A percentile compares a stretch with the other conserved stretches of the same genome.
phyloP scores from a whole-genome alignment of 177 flowering plant species.

The Vitis hybrid region DNA sequence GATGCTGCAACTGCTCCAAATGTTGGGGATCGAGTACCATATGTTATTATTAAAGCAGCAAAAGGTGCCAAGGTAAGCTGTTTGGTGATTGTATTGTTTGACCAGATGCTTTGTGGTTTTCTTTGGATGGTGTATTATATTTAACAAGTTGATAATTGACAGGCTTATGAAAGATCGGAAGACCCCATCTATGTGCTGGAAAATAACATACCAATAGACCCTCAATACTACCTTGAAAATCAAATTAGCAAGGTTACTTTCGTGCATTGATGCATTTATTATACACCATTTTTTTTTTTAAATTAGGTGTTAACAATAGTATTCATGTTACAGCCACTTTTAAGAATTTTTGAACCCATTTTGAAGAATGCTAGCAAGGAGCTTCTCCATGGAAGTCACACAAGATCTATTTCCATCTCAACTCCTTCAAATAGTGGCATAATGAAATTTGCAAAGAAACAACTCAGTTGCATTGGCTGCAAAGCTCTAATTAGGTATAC shows the following conservation, averaged over 20 bases:
- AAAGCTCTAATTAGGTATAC: constrained; percentile 79
- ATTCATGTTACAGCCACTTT: constrained; percentile 62
- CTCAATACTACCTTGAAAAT: constrained; percentile 91
- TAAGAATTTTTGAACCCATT: constrained; percentile 96
- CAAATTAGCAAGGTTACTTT: constrained; percentile 85
- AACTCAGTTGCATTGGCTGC: constrained; percentile 91
- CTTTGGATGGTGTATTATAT: background rate
- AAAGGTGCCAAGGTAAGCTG: constrained; percentile 91
- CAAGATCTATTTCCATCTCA: constrained; percentile 88
- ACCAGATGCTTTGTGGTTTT: background rate
- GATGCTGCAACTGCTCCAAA: constrained; percentile 99
- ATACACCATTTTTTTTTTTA: background rate
- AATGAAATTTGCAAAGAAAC: constrained; percentile 92
- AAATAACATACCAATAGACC: constrained; percentile 93
- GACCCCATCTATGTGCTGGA: constrained; percentile 97
- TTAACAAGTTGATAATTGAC: constrained; percentile 27
- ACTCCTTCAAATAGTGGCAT: constrained; percentile 94
- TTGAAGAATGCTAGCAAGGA: constrained; percentile 90
- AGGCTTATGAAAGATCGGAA: constrained; percentile 98
- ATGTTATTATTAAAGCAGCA: constrained; percentile 92
- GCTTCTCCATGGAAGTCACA: constrained; percentile 93
- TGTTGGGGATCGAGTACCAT: constrained; percentile 98
- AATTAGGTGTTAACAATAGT: background rate
- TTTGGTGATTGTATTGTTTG: constrained; percentile 6
- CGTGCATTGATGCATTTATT: background rate